phyloP scores from a whole-genome alignment of 805 yeast genomes.

The Scheffersomyces amazonensis region DNA sequence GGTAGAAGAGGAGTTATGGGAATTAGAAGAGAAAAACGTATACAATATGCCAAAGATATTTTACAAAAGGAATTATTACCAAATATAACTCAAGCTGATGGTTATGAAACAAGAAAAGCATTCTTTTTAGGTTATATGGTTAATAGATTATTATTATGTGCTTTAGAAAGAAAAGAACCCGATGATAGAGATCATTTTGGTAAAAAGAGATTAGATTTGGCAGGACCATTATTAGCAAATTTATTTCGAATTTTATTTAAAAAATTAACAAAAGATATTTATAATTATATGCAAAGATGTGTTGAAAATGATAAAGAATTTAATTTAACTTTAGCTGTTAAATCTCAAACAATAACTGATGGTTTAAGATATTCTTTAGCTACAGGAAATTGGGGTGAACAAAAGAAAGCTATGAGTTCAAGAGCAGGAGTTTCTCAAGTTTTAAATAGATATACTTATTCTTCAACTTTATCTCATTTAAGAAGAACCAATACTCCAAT shows the following conservation, averaged over 20 bases:
- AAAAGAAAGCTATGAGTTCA: conserved; percentile 97
- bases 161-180: conserved; percentile 94
- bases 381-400: conserved; percentile 99
- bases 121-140: conserved; percentile 98
- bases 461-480: conserved; percentile 97
- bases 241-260: conserved; percentile 92
- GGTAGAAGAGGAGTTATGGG: conserved; percentile 98
- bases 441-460: conserved; percentile 93
- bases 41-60: conserved; percentile 95
- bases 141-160: conserved; percentile 89
- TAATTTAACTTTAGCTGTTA: conserved; percentile 93
- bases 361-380: conserved; percentile 97
- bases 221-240: conserved; percentile 96
- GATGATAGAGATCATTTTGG: conserved; percentile 99
- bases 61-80: conserved; percentile 95
- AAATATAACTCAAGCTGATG: conserved; percentile 95
- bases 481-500: conserved; percentile 99
- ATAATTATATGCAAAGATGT: conserved; percentile 98
- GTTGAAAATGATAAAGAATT: conserved; percentile 97
- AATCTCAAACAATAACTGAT: conserved; percentile 94
- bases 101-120: conserved; percentile 95
- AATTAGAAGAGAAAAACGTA: conserved; percentile 95
- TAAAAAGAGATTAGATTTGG: conserved; percentile 95
- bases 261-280: conserved; percentile 93
- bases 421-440: conserved; percentile 99